phyloP scores from a whole-genome alignment of 331 rosid genomes.

The Saraca asoca region DNA sequence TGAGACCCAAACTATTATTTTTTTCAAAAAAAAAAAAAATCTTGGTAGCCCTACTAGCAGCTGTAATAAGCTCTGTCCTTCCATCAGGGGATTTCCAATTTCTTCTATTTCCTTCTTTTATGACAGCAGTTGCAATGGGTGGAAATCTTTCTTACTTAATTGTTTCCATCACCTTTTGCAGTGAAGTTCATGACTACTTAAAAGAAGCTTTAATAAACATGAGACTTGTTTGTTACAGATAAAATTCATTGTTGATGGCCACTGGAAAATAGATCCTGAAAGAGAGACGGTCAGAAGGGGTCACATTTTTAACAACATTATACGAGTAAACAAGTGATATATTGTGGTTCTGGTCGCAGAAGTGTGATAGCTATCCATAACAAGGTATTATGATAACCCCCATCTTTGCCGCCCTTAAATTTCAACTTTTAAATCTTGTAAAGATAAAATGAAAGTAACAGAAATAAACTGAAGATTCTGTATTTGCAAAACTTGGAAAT shows the following conservation, averaged over 20 bases:
- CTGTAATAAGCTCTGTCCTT: slow-evolving; percentile 9
- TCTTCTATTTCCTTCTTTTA: slow-evolving; percentile 1
- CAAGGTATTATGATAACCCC: slow-evolving; percentile 39
- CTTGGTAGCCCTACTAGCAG: neutral
- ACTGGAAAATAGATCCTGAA: slow-evolving; percentile 76
- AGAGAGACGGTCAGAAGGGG: slow-evolving; percentile 63
- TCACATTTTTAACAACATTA: slow-evolving; percentile 72
- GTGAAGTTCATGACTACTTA: slow-evolving; percentile 2
- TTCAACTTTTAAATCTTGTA: slow-evolving; percentile 7
- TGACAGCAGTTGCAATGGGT: neutral
- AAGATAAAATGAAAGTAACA: slow-evolving; percentile 1
- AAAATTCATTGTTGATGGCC: slow-evolving; percentile 88
- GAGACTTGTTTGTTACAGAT: slow-evolving; percentile 54
- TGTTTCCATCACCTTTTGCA: slow-evolving; percentile 26
- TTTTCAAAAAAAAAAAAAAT: no score
- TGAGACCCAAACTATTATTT: neutral
- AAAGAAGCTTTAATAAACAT: slow-evolving; percentile 11
- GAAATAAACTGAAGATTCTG: slow-evolving; percentile 23
- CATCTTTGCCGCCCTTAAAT: slow-evolving; percentile 6
- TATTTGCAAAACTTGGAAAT: neutral
- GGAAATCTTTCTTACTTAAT: slow-evolving; percentile 12
- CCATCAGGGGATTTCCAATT: neutral
- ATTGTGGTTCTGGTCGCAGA: slow-evolving; percentile 27
- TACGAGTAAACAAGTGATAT: slow-evolving; percentile 60
- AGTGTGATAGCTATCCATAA: slow-evolving; percentile 26